Evolutionary conservation across 139 green algal genomes (phyloP), one percentile per base, ranked within the genome.

Genomic region (Auxenochlorella pyrenoidosa): DNA sequence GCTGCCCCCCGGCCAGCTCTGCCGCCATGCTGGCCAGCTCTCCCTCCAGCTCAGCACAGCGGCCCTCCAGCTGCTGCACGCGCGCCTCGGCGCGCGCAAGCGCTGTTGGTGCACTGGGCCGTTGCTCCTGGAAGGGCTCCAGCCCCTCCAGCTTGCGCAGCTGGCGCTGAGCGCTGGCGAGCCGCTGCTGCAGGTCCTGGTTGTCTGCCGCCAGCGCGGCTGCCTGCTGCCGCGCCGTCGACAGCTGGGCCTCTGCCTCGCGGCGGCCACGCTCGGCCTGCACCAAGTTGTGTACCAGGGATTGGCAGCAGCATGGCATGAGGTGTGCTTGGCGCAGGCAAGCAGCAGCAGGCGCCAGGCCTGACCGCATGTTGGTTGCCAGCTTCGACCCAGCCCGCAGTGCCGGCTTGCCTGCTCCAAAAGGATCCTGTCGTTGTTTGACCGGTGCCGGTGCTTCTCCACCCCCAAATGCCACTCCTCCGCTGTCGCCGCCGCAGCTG

Each of bases 231-330:
- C 19, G 79, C 4, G 40, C 79, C 28, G 79, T 38, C 22, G 16
- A 40, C 60, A 76, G 38, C 38, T 75, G 34, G 38, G 30, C 54
- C 59, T 47, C 60, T 16, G 60, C 60, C 13, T 43, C 59, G 10
- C 26, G 60, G 30, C 47, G 79, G 5, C 59, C 60, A 26, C 60
- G 79, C 21, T 76, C 40, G 30, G 79, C 79, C 79, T 85, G 79
- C 21, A 0, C 10, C 22, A 22, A 19, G n/a, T 40, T 40, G 60
- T n/a, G n/a, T n/a, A n/a, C n/a, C n/a, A n/a, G n/a, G n/a, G n/a
- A n/a, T n/a, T n/a, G n/a, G n/a, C n/a, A n/a, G n/a, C n/a, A n/a
- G n/a, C n/a, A n/a, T 28, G 24, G 22, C 60, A 18, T 71, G 63
- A 22, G 26, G 26, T 6, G 47, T 54, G 47, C 47, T 18, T 10